Conservation (phyloP, 1,284 basidiomycete genomes). For the Rhodotorula sp. region DNA sequence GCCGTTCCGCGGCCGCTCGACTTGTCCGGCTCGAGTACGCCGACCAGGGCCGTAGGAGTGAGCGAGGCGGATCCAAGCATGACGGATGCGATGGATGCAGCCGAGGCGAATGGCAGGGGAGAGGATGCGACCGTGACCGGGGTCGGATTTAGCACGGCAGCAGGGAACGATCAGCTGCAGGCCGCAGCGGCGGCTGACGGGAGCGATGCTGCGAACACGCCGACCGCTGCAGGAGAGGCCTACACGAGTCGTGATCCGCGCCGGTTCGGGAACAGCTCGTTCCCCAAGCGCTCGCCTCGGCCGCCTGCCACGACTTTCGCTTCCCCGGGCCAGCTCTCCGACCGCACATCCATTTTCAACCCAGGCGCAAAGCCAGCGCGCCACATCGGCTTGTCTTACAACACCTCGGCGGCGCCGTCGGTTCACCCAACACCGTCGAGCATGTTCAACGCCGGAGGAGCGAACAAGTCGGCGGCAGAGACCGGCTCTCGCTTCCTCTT, state of each 20-base stretch:
- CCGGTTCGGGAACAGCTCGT: too few species aligned
- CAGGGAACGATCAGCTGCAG: too few species aligned
- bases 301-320: not conserved
- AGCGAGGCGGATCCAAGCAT: not conserved
- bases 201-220: too few species aligned
- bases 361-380: not conserved
- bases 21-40: not conserved
- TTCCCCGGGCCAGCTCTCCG: not conserved
- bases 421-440: not conserved
- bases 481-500: constrained; percentile 39
- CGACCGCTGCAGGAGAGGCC: not conserved
- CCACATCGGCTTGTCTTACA: not conserved
- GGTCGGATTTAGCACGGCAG: too few species aligned
- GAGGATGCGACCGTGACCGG: too few species aligned
- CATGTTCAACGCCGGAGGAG: not conserved
- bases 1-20: constrained; percentile 8
- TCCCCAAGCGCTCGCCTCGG: too few species aligned
- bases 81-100: too few species aligned
- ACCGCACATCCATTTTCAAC: not conserved
- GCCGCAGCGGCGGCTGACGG: too few species aligned
- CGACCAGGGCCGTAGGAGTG: not conserved
- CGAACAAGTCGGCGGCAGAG: not conserved
- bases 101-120: too few species aligned
- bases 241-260: too few species aligned
- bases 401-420: not conserved